Conservation (phyloP, 73 alveolate species). For the Blepharisma stoltei region DNA sequence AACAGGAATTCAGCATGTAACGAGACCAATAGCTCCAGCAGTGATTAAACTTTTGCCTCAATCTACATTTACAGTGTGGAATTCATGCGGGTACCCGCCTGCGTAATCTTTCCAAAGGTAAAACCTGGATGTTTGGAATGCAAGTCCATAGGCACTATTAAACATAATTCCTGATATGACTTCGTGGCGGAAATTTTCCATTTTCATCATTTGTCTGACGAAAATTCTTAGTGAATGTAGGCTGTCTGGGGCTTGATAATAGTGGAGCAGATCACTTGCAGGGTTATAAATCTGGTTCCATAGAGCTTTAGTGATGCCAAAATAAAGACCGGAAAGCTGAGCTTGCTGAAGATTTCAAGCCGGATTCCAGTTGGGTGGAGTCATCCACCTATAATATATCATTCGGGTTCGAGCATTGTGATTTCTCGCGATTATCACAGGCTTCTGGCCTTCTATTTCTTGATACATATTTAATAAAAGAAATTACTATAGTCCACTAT, state of each 20-base stretch:
- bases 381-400: slow-evolving; percentile 19
- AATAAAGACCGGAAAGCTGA: not conserved
- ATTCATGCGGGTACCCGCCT: slow-evolving; percentile 17
- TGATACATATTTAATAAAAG: slow-evolving; percentile 23
- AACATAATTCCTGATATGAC: not conserved
- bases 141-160: not conserved
- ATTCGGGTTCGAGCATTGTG: slow-evolving; percentile 7
- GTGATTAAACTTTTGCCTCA: slow-evolving; percentile 25
- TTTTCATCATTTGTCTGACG: slow-evolving; percentile 16
- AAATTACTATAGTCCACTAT: too few relatives aligned
- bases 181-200: slow-evolving; percentile 26
- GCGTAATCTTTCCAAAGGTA: slow-evolving; percentile 4
- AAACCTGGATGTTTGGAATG: not conserved
- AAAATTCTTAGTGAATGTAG: not conserved
- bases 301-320: slow-evolving; percentile 8
- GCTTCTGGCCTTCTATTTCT: slow-evolving; percentile 33
- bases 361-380: slow-evolving; percentile 15
- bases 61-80: not conserved
- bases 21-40: slow-evolving; percentile 2
- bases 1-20: slow-evolving; percentile 23
- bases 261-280: not conserved
- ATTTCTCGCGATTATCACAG: slow-evolving; percentile 23
- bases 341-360: slow-evolving; percentile 18
- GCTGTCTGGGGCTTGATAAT: slow-evolving; percentile 13
- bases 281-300: slow-evolving; percentile 11